Percentiles rank a stretch among this genome's conserved stretches.
Conservation (phyloP, 2,329 filamentous ascomycete species). For the Fusarium abutilonis region DNA sequence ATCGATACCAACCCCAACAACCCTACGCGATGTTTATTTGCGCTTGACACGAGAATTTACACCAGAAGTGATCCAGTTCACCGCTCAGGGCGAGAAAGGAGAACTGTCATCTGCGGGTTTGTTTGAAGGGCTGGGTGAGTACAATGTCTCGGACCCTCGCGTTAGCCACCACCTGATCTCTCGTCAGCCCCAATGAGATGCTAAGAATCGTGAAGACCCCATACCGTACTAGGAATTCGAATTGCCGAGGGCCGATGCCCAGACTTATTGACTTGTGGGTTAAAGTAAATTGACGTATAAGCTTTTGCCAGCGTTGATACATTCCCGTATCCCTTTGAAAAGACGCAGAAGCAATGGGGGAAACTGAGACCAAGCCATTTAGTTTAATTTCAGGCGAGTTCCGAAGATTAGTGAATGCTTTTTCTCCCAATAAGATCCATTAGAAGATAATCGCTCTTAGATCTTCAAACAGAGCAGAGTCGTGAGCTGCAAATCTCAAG, state of each 20-base stretch:
- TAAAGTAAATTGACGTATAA: constrained; percentile 9
- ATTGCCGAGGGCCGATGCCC: constrained; percentile 26
- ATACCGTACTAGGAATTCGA: background rate
- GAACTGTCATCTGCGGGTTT: background rate
- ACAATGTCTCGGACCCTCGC: constrained; percentile 34
- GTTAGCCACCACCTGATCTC: constrained; percentile 1
- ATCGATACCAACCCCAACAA: too few species aligned
- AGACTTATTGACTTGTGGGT: constrained; percentile 7
- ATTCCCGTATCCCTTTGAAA: constrained; percentile 2
- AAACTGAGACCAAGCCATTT: background rate
- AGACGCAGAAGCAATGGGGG: too few species aligned
- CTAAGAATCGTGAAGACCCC: background rate
- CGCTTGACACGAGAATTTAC: too few species aligned
- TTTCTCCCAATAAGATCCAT: too few species aligned
- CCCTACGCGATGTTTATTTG: too few species aligned
- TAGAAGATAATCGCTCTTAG: too few species aligned
- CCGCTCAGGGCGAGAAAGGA: background rate
- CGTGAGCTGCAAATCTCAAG: too few species aligned
- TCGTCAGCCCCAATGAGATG: background rate
- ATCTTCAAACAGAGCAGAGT: too few species aligned
- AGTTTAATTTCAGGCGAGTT: too few species aligned
- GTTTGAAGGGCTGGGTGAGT: constrained; percentile 15
- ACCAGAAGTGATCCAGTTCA: too few species aligned
- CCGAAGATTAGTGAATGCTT: too few species aligned
- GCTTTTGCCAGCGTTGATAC: background rate